A percentile compares a stretch with the other conserved stretches of the same genome.
Evolutionary conservation across 2,329 filamentous ascomycete species (phyloP).

Genomic region (Fusarium sp.): DNA sequence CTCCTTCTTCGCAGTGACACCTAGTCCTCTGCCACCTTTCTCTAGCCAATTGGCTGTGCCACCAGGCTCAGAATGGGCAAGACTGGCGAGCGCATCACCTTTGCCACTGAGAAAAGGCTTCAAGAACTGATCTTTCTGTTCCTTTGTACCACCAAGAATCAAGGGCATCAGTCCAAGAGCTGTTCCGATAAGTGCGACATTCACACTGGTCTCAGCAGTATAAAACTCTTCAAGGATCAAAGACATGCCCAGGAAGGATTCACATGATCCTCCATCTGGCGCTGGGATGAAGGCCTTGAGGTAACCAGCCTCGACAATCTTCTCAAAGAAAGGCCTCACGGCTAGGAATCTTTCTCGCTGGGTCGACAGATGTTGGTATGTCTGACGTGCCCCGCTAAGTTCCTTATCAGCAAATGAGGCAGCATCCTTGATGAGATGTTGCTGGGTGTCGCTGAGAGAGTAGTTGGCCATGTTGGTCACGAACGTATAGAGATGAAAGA

Average conservation of each 20-base stretch:
- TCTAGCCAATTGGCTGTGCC: slow-evolving; percentile 13
- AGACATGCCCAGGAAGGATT: not conserved
- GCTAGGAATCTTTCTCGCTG: not conserved
- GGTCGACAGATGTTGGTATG: not conserved
- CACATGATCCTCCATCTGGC: not conserved
- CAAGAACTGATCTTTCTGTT: not conserved
- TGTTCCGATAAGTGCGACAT: slow-evolving; percentile 1
- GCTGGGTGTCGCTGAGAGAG: not conserved
- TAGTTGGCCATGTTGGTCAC: not conserved
- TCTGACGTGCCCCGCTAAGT: not conserved
- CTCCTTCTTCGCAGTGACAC: not conserved
- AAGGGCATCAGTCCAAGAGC: slow-evolving; percentile 9
- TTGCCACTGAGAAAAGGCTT: not conserved
- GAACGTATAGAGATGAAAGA: not conserved
- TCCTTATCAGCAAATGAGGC: not conserved
- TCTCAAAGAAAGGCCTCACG: not conserved
- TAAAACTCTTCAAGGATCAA: slow-evolving; percentile 8
- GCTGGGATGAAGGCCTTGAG: slow-evolving; percentile 4
- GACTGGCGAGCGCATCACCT: not conserved
- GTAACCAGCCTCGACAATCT: not conserved
- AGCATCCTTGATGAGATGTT: not conserved
- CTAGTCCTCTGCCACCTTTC: not conserved
- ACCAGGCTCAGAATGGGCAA: slow-evolving; percentile 6
- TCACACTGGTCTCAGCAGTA: not conserved
- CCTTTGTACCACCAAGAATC: not conserved